Base-by-base conservation (phyloP, 768 basidiomycete species). In the Naganishia randhawae region DNA sequence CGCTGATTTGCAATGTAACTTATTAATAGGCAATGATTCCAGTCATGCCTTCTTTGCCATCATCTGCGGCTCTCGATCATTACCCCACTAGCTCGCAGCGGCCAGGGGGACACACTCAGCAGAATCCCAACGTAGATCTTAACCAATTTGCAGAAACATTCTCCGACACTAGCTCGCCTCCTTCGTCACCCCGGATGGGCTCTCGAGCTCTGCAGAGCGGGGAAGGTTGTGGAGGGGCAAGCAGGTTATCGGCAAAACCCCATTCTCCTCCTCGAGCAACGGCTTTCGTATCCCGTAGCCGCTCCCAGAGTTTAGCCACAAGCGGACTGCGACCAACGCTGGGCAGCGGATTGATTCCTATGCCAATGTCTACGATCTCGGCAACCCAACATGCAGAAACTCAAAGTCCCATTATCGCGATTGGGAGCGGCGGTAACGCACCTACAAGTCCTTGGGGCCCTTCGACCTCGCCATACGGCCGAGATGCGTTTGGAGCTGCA, bases 71-170 rank as follows among this genome's bases (percentile, higher is more conserved):
- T 48, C 52, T 37, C n/a, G 29, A 17, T 27, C 17, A 66, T n/a
- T 64, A 50, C 35, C 11, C 48, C n/a, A 31, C 17, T 53, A 27
- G 29, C 51, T 61, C 42, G 22, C 48, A 37, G 48, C 37, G 65
- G 55, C 33, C 48, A 74, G 74, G 75, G 72, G 67, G 45, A 57
- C 22, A 35, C 73, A 75, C 57, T 65, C 72, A 27, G 72, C 76
- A 68, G 72, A 76, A 68, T 29, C 72, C 74, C n/a, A 52, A 61
- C 32, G 33, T 31, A 29, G 39, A 77, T 7, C 75, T 70, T 48
- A 73, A 76, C 6, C 78, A 76, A 4, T 78, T 79, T 69, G 75
- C 76, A 17, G 77, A 77, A 22, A 72, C 73, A 25, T 77, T 75
- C 25, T 74, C 73, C 0, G 76, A 77, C 0, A 65, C 74, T 3